These are phyloP conservation scores for Fusarium longipes DNA, from an alignment of 2,329 filamentous ascomycete genomes.

Conservation along the genomic window DNA sequence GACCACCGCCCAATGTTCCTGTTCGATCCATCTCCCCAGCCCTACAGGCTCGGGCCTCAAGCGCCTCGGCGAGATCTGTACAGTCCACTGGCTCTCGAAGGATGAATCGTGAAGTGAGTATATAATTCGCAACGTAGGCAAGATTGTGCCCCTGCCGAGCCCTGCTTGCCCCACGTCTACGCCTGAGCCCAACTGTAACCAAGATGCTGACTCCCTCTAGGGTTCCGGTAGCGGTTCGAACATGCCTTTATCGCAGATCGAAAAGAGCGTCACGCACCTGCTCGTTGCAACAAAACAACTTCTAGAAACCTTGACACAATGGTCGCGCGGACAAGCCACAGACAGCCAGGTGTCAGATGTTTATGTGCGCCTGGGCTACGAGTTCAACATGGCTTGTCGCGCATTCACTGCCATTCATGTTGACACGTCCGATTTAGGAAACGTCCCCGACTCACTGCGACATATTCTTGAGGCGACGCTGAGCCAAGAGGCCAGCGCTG, in stretches of 20 bases:
- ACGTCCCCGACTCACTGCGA: slow-evolving; percentile 90
- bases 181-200: slow-evolving; percentile 28
- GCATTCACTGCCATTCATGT: slow-evolving; percentile 98
- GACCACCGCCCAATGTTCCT: slow-evolving; percentile 66
- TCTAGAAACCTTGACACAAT: slow-evolving; percentile 95
- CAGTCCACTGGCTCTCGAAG: slow-evolving; percentile 52
- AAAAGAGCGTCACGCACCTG: slow-evolving; percentile 98
- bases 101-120: slow-evolving; percentile 51
- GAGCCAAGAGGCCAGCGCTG: slow-evolving; percentile 93
- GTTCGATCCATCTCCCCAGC: slow-evolving; percentile 71
- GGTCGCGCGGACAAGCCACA: slow-evolving; percentile 91
- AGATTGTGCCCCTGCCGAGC: slow-evolving; percentile 37
- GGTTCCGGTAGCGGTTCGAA: slow-evolving; percentile 70
- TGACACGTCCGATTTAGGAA: slow-evolving; percentile 92
- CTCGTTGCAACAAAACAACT: slow-evolving; percentile 98
- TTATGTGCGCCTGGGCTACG: slow-evolving; percentile 95
- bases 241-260: slow-evolving; percentile 90
- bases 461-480: slow-evolving; percentile 94
- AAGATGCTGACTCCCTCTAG: slow-evolving; percentile 48
- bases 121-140: slow-evolving; percentile 2
- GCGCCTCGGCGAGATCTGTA: slow-evolving; percentile 73
- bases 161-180: slow-evolving; percentile 33
- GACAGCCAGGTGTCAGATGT: slow-evolving; percentile 98
- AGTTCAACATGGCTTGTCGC: slow-evolving; percentile 98
- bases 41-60: slow-evolving; percentile 72